A percentile compares a stretch with the other conserved stretches of the same genome.
Conservation (phyloP, 2,329 filamentous ascomycete species). For the Zymoseptoria tritici region DNA sequence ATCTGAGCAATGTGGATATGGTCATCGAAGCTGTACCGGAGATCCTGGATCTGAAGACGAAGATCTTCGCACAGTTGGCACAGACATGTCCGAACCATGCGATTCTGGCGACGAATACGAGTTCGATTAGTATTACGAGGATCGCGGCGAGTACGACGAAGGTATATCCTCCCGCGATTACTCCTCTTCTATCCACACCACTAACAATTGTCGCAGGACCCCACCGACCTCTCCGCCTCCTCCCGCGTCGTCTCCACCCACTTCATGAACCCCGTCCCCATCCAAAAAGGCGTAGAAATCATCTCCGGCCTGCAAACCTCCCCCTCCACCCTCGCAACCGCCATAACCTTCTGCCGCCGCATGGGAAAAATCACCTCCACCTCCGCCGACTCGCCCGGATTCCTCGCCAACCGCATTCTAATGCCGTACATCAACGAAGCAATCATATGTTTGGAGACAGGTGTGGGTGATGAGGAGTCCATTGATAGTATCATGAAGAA, state of each 20-base stretch:
- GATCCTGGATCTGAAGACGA: constrained; percentile 75
- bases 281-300: constrained; percentile 97
- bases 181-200: background rate
- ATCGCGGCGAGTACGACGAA: constrained; percentile 79
- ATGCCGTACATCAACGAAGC: constrained; percentile 99
- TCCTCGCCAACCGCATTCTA: constrained; percentile 90
- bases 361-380: constrained; percentile 91
- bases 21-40: constrained; percentile 90
- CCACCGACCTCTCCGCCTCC: constrained; percentile 70
- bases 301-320: constrained; percentile 92
- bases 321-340: constrained; percentile 68
- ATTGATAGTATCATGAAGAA: constrained; percentile 99
- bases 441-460: constrained; percentile 89
- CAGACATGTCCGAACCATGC: constrained; percentile 75
- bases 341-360: constrained; percentile 74
- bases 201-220: constrained; percentile 40
- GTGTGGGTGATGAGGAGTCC: constrained; percentile 77
- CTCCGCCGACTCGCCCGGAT: constrained; percentile 84
- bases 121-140: constrained; percentile 94
- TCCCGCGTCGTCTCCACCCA: constrained; percentile 91
- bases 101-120: constrained; percentile 94
- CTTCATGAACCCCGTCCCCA: constrained; percentile 98
- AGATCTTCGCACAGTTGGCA: constrained; percentile 78
- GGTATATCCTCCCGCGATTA: constrained; percentile 4
- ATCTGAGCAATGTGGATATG: constrained; percentile 80